phyloP scores from a whole-genome alignment of 2,329 filamentous ascomycete species.

The Xylariales sp. region DNA sequence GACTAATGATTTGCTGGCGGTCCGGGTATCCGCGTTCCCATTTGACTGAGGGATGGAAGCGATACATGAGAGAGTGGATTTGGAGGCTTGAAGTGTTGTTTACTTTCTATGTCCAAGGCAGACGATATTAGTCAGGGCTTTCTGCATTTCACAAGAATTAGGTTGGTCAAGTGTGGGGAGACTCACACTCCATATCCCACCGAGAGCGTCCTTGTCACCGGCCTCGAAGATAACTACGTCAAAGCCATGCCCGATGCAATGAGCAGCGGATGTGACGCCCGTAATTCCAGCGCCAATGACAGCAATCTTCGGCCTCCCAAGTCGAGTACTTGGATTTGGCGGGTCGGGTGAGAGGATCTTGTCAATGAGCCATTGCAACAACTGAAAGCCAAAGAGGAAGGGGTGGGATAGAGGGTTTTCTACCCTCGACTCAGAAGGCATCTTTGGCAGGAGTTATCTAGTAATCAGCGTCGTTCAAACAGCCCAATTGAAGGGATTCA shows the following conservation, averaged over 20 bases:
- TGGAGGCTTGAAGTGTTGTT: conserved; percentile 80
- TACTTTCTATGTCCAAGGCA: conserved; percentile 49
- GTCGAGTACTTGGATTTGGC: conserved; percentile 51
- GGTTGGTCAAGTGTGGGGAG: no score
- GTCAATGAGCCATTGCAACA: conserved; percentile 60
- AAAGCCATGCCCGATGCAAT: conserved; percentile 82
- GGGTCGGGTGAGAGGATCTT: conserved; percentile 65
- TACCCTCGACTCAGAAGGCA: conserved; percentile 17
- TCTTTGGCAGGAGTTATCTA: no score
- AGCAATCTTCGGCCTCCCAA: conserved; percentile 62
- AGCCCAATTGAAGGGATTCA: no score
- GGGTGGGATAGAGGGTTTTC: conserved; percentile 44
- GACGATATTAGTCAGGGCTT: not conserved
- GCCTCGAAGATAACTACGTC: conserved; percentile 77
- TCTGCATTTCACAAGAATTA: no score
- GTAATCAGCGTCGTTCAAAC: no score
- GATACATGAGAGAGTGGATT: conserved; percentile 83
- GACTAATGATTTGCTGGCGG: conserved; percentile 67
- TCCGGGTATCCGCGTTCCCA: conserved; percentile 76
- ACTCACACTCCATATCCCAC: conserved; percentile 75
- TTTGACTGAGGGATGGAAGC: conserved; percentile 75
- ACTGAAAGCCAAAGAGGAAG: conserved; percentile 57
- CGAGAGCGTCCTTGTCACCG: conserved; percentile 59
- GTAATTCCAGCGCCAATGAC: conserved; percentile 69
- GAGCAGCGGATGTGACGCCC: conserved; percentile 72